These are phyloP conservation scores for Pseudozyma thailandica DNA, from an alignment of 1,284 basidiomycete species.

Conservation along the genomic window DNA sequence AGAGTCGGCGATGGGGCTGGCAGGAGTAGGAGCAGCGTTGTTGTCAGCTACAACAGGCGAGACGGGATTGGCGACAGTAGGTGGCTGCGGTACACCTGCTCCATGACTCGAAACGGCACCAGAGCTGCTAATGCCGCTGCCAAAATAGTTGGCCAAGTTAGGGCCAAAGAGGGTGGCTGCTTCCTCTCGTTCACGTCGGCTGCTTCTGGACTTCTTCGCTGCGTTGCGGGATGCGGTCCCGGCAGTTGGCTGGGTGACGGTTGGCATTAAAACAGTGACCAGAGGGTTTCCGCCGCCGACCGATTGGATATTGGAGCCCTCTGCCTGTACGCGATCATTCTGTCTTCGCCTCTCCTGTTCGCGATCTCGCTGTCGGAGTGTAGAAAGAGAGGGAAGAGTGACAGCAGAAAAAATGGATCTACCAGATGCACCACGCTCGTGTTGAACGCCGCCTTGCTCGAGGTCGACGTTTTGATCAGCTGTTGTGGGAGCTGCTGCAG, in stretches of 20 bases:
- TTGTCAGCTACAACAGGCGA: conserved; percentile 16
- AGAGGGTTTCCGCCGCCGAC: conserved; percentile 16
- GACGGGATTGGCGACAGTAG: conserved; percentile 12
- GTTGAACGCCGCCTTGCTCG: conserved; percentile 24
- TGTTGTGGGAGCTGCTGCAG: not conserved
- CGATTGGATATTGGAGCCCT: not conserved
- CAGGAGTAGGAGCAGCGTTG: not conserved
- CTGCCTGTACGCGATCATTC: conserved; percentile 12
- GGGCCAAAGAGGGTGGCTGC: conserved; percentile 60
- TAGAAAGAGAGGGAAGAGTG: conserved; percentile 31
- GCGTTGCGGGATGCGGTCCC: conserved; percentile 11
- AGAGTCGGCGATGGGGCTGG: conserved; percentile 3
- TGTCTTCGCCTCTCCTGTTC: conserved; percentile 42
- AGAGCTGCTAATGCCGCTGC: conserved; percentile 49
- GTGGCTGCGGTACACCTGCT: conserved; percentile 20
- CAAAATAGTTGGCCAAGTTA: conserved; percentile 61
- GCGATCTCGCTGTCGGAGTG: conserved; percentile 47
- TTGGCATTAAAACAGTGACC: conserved; percentile 19
- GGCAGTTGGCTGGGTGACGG: not conserved
- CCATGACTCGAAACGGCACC: conserved; percentile 46
- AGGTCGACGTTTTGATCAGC: conserved; percentile 17
- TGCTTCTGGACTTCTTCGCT: conserved; percentile 32
- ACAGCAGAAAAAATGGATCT: conserved; percentile 49
- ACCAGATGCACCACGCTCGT: conserved; percentile 37
- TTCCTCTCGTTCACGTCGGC: conserved; percentile 54